Percentiles rank a stretch among this genome's conserved stretches.
Conservation (phyloP, 2,329 filamentous ascomycete genomes). For the Venturia pyrina region DNA sequence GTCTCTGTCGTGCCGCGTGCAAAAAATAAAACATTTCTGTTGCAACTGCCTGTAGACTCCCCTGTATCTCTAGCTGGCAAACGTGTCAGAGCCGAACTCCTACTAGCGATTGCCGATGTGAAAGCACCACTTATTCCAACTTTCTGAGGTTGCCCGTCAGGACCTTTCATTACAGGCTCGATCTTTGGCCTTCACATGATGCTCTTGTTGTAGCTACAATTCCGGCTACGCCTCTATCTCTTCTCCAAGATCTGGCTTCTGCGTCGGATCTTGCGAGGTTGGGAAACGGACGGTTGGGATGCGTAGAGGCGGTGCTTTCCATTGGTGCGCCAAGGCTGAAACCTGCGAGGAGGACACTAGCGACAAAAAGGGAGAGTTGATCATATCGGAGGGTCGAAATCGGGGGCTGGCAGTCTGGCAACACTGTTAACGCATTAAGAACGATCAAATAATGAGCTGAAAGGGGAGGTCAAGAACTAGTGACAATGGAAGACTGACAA, state of each 20-base stretch:
- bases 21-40: slow-evolving; percentile 6
- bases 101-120: not conserved
- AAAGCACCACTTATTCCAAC: not conserved
- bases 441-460: too few species aligned
- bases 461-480: too few species aligned
- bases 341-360: too few species aligned
- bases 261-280: too few species aligned
- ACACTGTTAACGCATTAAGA: too few species aligned
- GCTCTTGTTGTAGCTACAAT: not conserved
- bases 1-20: slow-evolving; percentile 7
- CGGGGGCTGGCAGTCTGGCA: too few species aligned
- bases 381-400: too few species aligned
- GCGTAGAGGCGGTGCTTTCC: too few species aligned
- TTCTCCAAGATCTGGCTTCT: not conserved
- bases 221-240: not conserved
- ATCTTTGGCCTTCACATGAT: not conserved
- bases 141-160: not conserved
- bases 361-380: too few species aligned
- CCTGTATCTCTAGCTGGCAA: not conserved
- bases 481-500: too few species aligned
- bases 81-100: not conserved
- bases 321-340: too few species aligned
- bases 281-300: too few species aligned
- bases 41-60: not conserved
- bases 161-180: not conserved